Evolutionary conservation across 1,284 basidiomycete genomes (phyloP).

Genomic region (Peniophora sp.): DNA sequence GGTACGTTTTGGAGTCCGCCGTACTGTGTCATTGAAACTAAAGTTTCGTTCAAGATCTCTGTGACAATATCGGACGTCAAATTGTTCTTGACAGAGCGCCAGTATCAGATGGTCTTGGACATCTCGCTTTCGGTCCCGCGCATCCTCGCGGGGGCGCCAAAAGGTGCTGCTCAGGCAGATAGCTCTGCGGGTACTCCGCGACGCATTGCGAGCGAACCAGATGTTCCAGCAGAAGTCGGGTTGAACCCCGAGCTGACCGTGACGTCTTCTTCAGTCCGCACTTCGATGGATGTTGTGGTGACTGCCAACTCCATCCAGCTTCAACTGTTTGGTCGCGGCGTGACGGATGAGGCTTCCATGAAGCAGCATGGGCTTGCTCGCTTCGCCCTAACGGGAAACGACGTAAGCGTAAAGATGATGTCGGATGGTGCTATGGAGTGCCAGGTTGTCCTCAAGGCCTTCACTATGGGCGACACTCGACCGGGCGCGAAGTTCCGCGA

Average conservation of each 20-base stretch:
- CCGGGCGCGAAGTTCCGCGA: constrained; percentile 89
- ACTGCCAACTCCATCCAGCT: constrained; percentile 73
- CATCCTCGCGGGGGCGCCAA: constrained; percentile 44
- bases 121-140: constrained; percentile 73
- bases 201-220: background rate
- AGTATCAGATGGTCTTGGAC: constrained; percentile 75
- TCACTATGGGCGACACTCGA: constrained; percentile 88
- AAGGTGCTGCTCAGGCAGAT: constrained; percentile 21
- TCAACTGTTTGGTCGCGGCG: constrained; percentile 82
- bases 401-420: constrained; percentile 77
- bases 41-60: constrained; percentile 38
- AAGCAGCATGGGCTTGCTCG: constrained; percentile 79
- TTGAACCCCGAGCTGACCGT: constrained; percentile 53
- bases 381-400: constrained; percentile 80
- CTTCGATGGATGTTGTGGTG: constrained; percentile 73
- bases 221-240: constrained; percentile 22
- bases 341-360: constrained; percentile 52
- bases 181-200: constrained; percentile 10
- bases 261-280: constrained; percentile 36
- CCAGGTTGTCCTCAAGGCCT: constrained; percentile 83
- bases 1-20: constrained; percentile 31
- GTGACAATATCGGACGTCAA: constrained; percentile 87
- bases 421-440: constrained; percentile 82
- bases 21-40: constrained; percentile 1
- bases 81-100: constrained; percentile 84